Conservation (phyloP, 305 asterid species). For the Rubia tinctorum region DNA sequence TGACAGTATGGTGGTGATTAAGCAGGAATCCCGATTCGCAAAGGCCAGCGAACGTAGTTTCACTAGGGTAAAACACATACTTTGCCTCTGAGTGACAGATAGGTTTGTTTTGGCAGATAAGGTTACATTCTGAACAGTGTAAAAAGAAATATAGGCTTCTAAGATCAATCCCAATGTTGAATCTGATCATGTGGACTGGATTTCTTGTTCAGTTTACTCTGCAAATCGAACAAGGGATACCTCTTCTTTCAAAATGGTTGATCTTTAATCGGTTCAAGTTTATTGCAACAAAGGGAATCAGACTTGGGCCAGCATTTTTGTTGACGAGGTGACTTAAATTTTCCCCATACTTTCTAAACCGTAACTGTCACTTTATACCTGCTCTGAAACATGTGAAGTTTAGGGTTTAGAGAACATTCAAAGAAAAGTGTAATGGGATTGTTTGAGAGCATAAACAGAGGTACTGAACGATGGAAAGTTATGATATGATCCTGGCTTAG, state of each 20-base stretch:
- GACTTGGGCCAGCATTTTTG: constrained; percentile 82
- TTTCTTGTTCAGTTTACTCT: constrained; percentile 66
- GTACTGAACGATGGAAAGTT: neutral
- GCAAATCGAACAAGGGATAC: constrained; percentile 95
- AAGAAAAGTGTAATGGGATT: constrained; percentile 9
- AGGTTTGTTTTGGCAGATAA: neutral
- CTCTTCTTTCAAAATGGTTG: constrained; percentile 87
- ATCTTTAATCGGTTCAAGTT: constrained; percentile 91
- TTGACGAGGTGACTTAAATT: constrained; percentile 56
- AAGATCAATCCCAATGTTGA: constrained; percentile 4
- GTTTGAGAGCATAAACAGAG: neutral
- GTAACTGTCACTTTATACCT: neutral
- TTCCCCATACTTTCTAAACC: constrained; percentile 9
- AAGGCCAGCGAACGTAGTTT: constrained; percentile 69
- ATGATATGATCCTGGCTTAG: constrained; percentile 3
- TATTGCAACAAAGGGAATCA: constrained; percentile 75
- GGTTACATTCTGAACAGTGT: constrained; percentile 2
- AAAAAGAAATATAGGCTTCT: neutral
- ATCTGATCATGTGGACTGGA: constrained; percentile 19
- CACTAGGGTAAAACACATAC: constrained; percentile 59
- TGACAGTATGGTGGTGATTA: constrained; percentile 86
- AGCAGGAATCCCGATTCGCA: constrained; percentile 90
- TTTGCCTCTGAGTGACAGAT: constrained; percentile 3
- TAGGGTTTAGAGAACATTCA: neutral
- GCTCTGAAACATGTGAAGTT: neutral